phyloP scores from a whole-genome alignment of 441 rosid genomes.

The Populus hybrid region DNA sequence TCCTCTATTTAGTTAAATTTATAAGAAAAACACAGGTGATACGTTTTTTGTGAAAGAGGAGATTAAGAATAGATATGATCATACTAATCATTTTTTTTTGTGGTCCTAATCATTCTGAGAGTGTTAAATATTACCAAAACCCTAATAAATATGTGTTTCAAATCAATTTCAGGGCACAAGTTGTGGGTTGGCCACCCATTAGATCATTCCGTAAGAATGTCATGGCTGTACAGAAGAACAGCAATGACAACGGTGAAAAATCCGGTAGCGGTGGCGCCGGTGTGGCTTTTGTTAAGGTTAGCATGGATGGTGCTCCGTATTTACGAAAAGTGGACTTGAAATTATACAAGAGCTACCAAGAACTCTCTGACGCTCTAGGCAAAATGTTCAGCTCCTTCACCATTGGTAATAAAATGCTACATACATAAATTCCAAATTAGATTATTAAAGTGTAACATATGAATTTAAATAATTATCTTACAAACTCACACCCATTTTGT shows the following conservation, averaged over 20 bases:
- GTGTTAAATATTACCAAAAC: not conserved
- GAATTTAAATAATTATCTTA: not conserved
- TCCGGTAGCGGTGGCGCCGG: constrained; percentile 22
- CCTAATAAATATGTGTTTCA: not conserved
- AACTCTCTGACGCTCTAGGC: constrained; percentile 71
- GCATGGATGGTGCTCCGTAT: constrained; percentile 98
- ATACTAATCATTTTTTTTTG: too few species aligned
- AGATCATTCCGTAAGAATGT: constrained; percentile 75
- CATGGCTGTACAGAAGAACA: constrained; percentile 61
- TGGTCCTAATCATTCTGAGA: not conserved
- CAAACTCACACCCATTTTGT: not conserved
- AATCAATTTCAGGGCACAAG: constrained; percentile 67
- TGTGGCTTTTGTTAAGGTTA: constrained; percentile 82
- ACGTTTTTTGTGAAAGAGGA: not conserved
- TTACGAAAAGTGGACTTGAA: constrained; percentile 86
- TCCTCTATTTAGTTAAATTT: not conserved
- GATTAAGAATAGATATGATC: too few species aligned
- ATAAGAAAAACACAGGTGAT: not conserved
- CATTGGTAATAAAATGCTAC: constrained; percentile 40
- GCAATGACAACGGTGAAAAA: constrained; percentile 35
- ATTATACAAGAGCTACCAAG: constrained; percentile 68
- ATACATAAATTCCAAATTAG: not conserved
- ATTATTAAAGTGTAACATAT: not conserved
- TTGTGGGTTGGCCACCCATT: constrained; percentile 98
- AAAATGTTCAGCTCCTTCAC: constrained; percentile 97